A percentile compares a stretch with the other conserved stretches of the same genome.
Conservation (phyloP, 1,139 yeast genomes). For the Blastobotrys malaysiensis region DNA sequence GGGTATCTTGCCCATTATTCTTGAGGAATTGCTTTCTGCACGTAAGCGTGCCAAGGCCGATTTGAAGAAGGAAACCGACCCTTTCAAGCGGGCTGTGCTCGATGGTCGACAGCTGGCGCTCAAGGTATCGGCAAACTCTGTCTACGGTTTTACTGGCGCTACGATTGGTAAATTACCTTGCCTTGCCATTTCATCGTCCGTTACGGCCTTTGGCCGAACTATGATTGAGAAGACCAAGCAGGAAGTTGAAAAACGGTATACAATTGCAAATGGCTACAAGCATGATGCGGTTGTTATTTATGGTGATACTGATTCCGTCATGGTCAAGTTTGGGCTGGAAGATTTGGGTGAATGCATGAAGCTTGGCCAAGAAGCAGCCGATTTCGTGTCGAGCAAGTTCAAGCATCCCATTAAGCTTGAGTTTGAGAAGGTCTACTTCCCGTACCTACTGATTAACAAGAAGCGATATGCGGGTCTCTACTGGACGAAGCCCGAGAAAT, state of each 20-base stretch:
- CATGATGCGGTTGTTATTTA: slow-evolving; percentile 88
- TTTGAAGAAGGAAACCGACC: slow-evolving; percentile 87
- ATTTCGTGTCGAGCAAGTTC: slow-evolving; percentile 70
- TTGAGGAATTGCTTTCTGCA: slow-evolving; percentile 82
- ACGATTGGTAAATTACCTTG: slow-evolving; percentile 96
- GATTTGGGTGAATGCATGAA: slow-evolving; percentile 84
- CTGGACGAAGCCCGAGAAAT: slow-evolving; percentile 88
- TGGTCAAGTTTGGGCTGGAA: slow-evolving; percentile 92
- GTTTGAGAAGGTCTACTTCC: slow-evolving; percentile 94
- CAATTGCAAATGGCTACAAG: slow-evolving; percentile 71
- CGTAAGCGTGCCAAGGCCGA: slow-evolving; percentile 91
- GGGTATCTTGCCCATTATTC: slow-evolving; percentile 88
- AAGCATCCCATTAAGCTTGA: slow-evolving; percentile 87
- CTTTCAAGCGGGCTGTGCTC: slow-evolving; percentile 85
- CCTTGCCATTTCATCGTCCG: slow-evolving; percentile 91
- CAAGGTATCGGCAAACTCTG: slow-evolving; percentile 96
- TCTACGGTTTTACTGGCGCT: slow-evolving; percentile 98
- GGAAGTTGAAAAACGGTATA: slow-evolving; percentile 76
- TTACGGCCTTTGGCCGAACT: slow-evolving; percentile 91
- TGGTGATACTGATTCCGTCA: slow-evolving; percentile 99
- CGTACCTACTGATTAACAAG: slow-evolving; percentile 87
- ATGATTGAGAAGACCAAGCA: slow-evolving; percentile 92
- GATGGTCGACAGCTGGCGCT: slow-evolving; percentile 97
- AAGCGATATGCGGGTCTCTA: slow-evolving; percentile 95
- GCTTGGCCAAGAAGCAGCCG: slow-evolving; percentile 93